Base-by-base conservation (phyloP, 2,329 filamentous ascomycete species). In the Anisogramma anomala region DNA sequence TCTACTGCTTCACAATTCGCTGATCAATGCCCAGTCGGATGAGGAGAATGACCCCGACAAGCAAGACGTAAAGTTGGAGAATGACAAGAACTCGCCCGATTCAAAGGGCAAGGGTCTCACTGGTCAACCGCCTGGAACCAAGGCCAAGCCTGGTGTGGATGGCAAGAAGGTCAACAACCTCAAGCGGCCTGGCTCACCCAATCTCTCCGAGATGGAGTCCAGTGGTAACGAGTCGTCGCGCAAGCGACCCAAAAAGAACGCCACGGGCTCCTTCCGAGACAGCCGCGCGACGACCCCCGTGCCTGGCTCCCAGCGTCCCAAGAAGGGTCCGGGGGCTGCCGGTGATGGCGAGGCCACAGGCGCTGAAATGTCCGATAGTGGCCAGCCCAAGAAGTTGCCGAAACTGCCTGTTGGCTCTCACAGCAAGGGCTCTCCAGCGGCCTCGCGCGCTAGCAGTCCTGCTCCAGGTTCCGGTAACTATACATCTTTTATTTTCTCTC, bases 201-300 rank as follows among this genome's bases (percentile, higher is more conserved):
- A 88, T 49, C 71, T 84, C 23, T 95, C 87, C 2, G 45, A 47
- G 31, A 47, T 47, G 45, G 89, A 96, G 57, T 86, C 86, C 8
- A 94, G 86, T 57, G 89, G 86, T 39, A 93, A 88, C 52, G 89
- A 96, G 58, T 89, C 84, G 1, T 77, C 79, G 18, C 81, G 82
- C 50, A 87, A 91, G 63, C 75, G 73, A 57, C 76, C 82, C 56
- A 84, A 81, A 64, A 82, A 82, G 57, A 72, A 76, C 47, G 61
- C 62, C 2, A 59, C 57, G 3, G 55, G 65, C 13, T 69, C 70
- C 11, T 58, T 67, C 2, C 65, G 65, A 39, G 62, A 62, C 8
- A 77, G 74, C 45, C 71, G 74, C 15, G 65, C 71, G 14, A 65
- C 64, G 10, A 79, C 75, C 7, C 75, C 76, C 14, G 53, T 74